Evolutionary conservation across 768 basidiomycete genomes (phyloP).

Genomic region (Phylloporus sp.): DNA sequence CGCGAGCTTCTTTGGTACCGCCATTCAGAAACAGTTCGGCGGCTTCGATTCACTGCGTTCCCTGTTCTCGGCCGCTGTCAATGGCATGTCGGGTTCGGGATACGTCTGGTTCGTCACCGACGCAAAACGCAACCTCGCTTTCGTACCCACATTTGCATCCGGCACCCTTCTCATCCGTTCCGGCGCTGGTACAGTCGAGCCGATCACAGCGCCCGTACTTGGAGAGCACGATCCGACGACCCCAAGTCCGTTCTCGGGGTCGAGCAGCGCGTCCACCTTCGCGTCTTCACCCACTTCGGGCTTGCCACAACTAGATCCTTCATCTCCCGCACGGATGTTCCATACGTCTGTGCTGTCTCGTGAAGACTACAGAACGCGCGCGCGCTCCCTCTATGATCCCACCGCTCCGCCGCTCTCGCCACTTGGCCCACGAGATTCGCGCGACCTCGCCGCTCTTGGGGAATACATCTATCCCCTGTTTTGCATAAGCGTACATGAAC

Average conservation of each 20-base stretch:
- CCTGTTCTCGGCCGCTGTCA: conserved; percentile 66
- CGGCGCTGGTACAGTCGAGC: conserved; percentile 34
- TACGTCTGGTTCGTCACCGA: conserved; percentile 89
- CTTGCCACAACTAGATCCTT: conserved; percentile 27
- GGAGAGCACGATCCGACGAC: conserved; percentile 17
- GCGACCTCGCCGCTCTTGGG: conserved; percentile 36
- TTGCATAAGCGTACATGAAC: conserved; percentile 76
- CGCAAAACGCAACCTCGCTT: conserved; percentile 51
- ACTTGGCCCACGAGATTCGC: conserved; percentile 14
- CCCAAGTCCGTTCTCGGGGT: conserved; percentile 12
- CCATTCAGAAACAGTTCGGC: conserved; percentile 46
- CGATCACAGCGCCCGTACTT: conserved; percentile 25
- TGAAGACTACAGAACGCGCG: conserved; percentile 4
- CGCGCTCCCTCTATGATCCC: conserved; percentile 29
- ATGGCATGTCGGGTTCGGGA: conserved; percentile 74
- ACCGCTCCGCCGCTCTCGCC: background rate
- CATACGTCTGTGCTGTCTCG: conserved; percentile 19
- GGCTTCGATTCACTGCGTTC: conserved; percentile 67
- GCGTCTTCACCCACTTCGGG: conserved; percentile 43
- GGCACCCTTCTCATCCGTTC: conserved; percentile 82
- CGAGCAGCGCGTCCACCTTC: conserved; percentile 29
- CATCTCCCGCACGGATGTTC: conserved; percentile 28
- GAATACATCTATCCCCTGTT: conserved; percentile 67
- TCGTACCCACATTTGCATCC: conserved; percentile 83
- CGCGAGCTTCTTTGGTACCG: conserved; percentile 14